Base-by-base conservation (phyloP, 2,329 filamentous ascomycete species). In the Penicillium capsulatum region DNA sequence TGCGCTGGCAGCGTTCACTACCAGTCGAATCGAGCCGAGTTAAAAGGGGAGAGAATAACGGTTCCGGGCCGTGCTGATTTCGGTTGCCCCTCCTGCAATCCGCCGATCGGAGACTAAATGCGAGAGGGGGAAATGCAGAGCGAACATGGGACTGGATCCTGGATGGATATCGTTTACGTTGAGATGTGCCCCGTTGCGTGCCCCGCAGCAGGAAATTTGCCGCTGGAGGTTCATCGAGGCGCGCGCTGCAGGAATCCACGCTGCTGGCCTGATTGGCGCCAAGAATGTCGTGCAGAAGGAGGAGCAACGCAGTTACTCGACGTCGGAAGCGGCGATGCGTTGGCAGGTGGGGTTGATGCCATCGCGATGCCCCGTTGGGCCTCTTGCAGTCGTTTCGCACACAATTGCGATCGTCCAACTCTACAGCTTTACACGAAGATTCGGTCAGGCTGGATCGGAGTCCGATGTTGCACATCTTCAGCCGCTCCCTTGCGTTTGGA, bases 1-100 rank as follows among this genome's bases (percentile, higher is more conserved):
- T 94, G 88, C 84, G 87, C 76, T 94, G 88, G 87, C 87, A 83
- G 82, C 73, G 75, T 75, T 83, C 76, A 75, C 80, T 78, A 78
- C 86, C 86, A 91, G 83, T 90, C 38, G 39, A 54, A 50, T 52
- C 30, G 31, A 50, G 36, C 48, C 51, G 42, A 50, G 42, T 46
- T 37, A 46, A 48, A 30, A 34, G 19, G 19, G 9, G 19, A 22
- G 19, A 22, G 19, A 22, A 22, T 9, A 22, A 22, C 19, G 19
- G 16, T 34, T 44, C 46, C 37, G 33, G 38, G 38, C 20, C 38
- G 30, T 45, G 13, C 33, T 43, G 36, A 36, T 17, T 38, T 38
- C 35, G 24, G 35, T 48, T 44, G 28, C 31, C 34, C 33, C 41
- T 16, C 38, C 44, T 58, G 53, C 58, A 59, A 65, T 60, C 59